Conservation (phyloP, 2,329 filamentous ascomycete species). For the Nemania bipapillata region DNA sequence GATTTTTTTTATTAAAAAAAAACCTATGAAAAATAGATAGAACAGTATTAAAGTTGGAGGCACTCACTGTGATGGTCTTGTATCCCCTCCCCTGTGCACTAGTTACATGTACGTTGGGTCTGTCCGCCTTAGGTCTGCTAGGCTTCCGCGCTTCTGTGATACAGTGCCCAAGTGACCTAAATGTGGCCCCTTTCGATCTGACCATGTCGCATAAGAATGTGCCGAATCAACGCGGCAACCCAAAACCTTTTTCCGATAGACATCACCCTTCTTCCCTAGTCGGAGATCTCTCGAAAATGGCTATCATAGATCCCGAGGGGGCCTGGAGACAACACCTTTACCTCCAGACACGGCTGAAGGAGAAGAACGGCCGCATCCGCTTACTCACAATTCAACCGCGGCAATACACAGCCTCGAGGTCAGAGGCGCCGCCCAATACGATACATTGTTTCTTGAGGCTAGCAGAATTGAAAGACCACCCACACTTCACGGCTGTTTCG, state of each 20-base stretch:
- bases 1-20: too few relatives aligned
- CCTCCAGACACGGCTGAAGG: conserved; percentile 41
- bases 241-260: background rate
- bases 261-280: background rate
- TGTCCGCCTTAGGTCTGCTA: too few relatives aligned
- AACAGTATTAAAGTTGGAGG: too few relatives aligned
- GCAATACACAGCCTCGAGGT: conserved; percentile 35
- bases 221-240: background rate
- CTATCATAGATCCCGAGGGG: conserved; percentile 2
- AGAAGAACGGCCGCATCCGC: conserved; percentile 41
- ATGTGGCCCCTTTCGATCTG: background rate
- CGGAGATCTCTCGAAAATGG: conserved; percentile 15
- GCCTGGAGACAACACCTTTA: conserved; percentile 43
- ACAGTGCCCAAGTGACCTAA: background rate
- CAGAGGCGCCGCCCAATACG: conserved; percentile 28
- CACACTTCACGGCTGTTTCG: conserved; percentile 39
- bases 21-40: too few relatives aligned
- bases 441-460: conserved; percentile 42
- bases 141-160: background rate
- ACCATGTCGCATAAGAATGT: background rate
- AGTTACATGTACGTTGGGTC: too few relatives aligned
- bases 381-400: conserved; percentile 44
- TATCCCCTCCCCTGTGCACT: too few relatives aligned
- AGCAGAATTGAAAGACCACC: conserved; percentile 37
- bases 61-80: too few relatives aligned